Conservation (phyloP, 257 asterid species). For the Knoxia roxburghii region DNA sequence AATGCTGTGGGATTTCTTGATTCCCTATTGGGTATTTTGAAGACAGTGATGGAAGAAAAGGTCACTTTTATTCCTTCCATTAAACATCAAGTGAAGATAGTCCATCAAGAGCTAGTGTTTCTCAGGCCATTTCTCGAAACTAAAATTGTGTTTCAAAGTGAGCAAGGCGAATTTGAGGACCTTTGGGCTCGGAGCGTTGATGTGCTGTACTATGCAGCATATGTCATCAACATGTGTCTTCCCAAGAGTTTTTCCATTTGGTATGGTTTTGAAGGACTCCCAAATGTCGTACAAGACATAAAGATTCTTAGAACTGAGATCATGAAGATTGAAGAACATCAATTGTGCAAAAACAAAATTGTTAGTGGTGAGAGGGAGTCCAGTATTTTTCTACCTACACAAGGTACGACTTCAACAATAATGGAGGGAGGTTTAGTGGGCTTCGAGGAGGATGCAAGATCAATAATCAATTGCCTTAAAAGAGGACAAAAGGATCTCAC, state of each 20-base stretch:
- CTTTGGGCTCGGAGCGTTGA: neutral
- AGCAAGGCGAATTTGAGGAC: neutral
- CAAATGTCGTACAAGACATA: neutral
- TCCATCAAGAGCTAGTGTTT: neutral
- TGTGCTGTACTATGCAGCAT: constrained; percentile 9
- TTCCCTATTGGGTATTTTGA: neutral
- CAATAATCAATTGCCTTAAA: neutral
- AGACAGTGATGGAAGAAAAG: neutral
- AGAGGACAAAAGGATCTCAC: neutral
- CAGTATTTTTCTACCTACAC: neutral
- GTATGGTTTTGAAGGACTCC: neutral
- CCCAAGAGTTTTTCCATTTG: neutral
- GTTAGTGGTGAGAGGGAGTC: neutral
- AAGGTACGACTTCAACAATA: neutral
- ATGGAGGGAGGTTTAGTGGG: neutral
- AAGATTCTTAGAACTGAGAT: neutral
- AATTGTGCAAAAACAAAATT: too few species aligned
- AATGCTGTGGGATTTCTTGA: constrained; percentile 7
- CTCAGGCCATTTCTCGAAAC: neutral
- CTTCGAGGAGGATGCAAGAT: constrained; percentile 5
- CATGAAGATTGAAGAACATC: neutral
- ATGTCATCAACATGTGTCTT: neutral
- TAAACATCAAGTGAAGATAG: neutral
- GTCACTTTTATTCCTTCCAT: neutral
- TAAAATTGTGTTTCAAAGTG: neutral